Evolutionary conservation across 2,329 filamentous ascomycete genomes (phyloP).

Genomic region (Colletotrichum sp.): DNA sequence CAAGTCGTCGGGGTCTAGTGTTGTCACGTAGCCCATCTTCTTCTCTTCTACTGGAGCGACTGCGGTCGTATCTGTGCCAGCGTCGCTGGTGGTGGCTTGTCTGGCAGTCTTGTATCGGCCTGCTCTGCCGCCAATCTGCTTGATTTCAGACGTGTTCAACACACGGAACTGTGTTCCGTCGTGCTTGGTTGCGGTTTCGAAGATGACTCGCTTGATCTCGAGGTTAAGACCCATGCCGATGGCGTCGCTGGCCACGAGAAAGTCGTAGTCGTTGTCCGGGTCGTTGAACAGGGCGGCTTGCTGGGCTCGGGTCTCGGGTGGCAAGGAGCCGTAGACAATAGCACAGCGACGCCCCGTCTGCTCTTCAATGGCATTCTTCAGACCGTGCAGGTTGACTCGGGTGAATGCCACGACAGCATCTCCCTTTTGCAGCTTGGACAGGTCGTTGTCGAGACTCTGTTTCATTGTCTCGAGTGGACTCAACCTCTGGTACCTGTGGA

Average conservation of each 20-base stretch:
- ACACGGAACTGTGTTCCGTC: slow-evolving; percentile 62
- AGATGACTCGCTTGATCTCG: slow-evolving; percentile 88
- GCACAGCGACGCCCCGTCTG: slow-evolving; percentile 81
- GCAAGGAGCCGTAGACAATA: slow-evolving; percentile 89
- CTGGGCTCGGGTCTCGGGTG: slow-evolving; percentile 89
- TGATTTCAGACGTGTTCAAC: slow-evolving; percentile 79
- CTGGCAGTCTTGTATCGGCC: slow-evolving; percentile 81
- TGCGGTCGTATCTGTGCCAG: neutral
- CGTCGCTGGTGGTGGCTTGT: slow-evolving; percentile 44
- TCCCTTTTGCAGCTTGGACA: slow-evolving; percentile 78
- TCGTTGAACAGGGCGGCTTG: slow-evolving; percentile 96
- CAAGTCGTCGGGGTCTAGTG: slow-evolving; percentile 75
- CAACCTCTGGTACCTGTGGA: slow-evolving; percentile 84
- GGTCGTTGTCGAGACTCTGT: slow-evolving; percentile 65
- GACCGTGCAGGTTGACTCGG: slow-evolving; percentile 77
- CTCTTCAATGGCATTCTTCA: slow-evolving; percentile 80
- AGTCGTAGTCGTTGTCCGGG: slow-evolving; percentile 94
- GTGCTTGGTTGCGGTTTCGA: slow-evolving; percentile 79
- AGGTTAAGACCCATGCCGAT: slow-evolving; percentile 98
- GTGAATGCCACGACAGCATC: slow-evolving; percentile 92
- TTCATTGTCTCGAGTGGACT: slow-evolving; percentile 75
- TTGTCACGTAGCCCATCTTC: slow-evolving; percentile 78
- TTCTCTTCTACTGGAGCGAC: slow-evolving; percentile 26
- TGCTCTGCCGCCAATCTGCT: slow-evolving; percentile 93
- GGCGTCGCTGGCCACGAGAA: slow-evolving; percentile 90